Percentiles rank a stretch among this genome's conserved stretches.
These are phyloP conservation scores for Bauhinia variegata DNA, from an alignment of 306 rosid genomes.

Conservation along the genomic window DNA sequence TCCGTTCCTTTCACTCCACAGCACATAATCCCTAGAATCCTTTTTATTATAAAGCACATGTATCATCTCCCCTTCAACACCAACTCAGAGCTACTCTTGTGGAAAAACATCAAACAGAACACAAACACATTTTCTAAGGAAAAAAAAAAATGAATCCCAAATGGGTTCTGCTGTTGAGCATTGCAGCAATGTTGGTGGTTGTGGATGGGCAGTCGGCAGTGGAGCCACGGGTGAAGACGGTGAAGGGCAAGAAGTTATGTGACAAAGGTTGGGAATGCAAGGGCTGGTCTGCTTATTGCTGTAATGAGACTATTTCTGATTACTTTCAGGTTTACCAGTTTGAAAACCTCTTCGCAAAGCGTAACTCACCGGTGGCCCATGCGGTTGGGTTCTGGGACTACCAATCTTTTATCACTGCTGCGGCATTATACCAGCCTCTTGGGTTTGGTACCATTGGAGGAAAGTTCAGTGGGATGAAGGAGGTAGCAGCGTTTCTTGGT, in stretches of 20 bases:
- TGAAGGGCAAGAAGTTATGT: constrained; percentile 76
- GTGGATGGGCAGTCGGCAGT: constrained; percentile 44
- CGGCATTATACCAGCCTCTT: constrained; percentile 68
- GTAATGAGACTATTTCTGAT: constrained; percentile 82
- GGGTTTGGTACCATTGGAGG: constrained; percentile 92
- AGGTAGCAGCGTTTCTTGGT: constrained; percentile 86
- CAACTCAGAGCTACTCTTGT: too few relatives aligned
- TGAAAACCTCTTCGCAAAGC: constrained; percentile 78
- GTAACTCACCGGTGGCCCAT: constrained; percentile 81
- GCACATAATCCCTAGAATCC: constrained; percentile 25
- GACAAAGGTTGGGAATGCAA: constrained; percentile 91
- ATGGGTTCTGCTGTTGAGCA: constrained; percentile 45
- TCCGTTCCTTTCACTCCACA: constrained; percentile 63
- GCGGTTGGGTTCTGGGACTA: constrained; percentile 96
- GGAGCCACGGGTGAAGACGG: constrained; percentile 63
- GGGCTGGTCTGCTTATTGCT: constrained; percentile 70
- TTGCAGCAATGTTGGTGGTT: constrained; percentile 26
- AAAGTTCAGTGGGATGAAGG: constrained; percentile 70
- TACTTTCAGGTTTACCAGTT: constrained; percentile 74
- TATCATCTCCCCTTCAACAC: too few relatives aligned
- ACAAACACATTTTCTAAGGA: too few relatives aligned
- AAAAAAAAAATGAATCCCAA: constrained; percentile 53
- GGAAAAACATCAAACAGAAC: too few relatives aligned
- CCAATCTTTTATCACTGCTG: constrained; percentile 74
- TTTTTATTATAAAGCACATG: too few relatives aligned